Base-by-base conservation (phyloP, 2,329 filamentous ascomycete species). In the Emmonsiellopsis sp. region DNA sequence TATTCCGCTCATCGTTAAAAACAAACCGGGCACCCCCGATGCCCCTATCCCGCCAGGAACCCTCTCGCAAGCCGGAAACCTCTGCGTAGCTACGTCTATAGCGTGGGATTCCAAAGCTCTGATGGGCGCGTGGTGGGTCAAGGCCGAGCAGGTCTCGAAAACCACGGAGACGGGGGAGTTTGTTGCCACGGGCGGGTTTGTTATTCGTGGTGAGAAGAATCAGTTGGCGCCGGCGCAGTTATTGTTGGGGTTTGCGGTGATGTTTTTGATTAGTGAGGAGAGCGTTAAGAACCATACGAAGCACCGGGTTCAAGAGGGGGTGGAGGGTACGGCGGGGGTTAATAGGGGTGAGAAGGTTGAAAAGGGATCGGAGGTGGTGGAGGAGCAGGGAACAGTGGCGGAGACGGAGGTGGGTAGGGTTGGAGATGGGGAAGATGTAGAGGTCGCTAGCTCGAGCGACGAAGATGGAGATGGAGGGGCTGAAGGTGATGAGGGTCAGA, bases 31-130 rank as follows among this genome's bases (percentile, higher is more conserved):
- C 36, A 87, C 82, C 0, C 82, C 87, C 0, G 86, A 94, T 67
- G 87, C 88, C 0, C 90, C 91, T 0, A 92, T 98, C 31, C 89
- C 93, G 2, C 93, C 93, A 0, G 88, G 88, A 1, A 97, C 93
- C 0, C 73, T 98, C 2, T 86, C 88, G 0, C 93, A 98, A 71
- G 93, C 93, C 3, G 93, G 93, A 0, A 85, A 85, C 44, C 73
- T 96, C 33, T 84, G 86, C 0, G 87, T 98, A 5, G 88, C 88
- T 57, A 87, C 88, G 7, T 96, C 90, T 1, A 85, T 78, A 53
- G 93, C 92, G 0, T 98, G 93, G 93, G 93, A 97, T 56, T 92
- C 88, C 1, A 98, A 98, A 69, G 92, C 92, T 7, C 83, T 89
- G 13, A 95, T 97, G 87, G 86, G 87, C 14, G 91, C 92, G 7